Evolutionary conservation across 108 stramenopile species (phyloP).

Genomic region (Cyclotella sp.): DNA sequence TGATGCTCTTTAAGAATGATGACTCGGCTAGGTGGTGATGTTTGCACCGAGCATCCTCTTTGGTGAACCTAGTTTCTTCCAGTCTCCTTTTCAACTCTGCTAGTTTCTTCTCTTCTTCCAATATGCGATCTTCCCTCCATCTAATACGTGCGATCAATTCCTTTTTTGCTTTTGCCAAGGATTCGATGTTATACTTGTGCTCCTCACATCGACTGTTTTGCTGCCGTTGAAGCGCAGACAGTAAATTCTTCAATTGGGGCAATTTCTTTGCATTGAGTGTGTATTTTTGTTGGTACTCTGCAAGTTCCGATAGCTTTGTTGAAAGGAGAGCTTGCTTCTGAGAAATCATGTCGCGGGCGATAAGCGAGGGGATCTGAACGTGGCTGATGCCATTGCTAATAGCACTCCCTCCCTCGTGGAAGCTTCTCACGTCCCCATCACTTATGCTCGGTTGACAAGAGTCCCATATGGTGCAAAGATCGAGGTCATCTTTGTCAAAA

Average conservation of each 20-base stretch:
- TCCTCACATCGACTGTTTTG: not conserved
- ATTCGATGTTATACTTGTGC: not conserved
- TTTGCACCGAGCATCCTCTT: not conserved
- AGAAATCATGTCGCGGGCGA: not conserved
- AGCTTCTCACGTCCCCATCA: not conserved
- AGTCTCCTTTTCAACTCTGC: slow-evolving; percentile 1
- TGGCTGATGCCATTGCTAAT: not conserved
- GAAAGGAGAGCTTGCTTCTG: not conserved
- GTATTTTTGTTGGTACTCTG: not conserved
- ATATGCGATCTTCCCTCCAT: slow-evolving; percentile 6
- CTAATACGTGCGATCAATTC: slow-evolving; percentile 2
- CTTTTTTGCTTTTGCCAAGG: not conserved
- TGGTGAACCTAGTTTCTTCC: not conserved
- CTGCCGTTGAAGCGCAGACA: not conserved
- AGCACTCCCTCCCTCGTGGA: not conserved
- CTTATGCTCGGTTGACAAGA: not conserved
- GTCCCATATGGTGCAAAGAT: not conserved
- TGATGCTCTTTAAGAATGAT: not conserved
- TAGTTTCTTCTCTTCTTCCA: slow-evolving; percentile 5
- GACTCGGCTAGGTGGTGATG: not conserved
- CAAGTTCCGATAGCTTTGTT: not conserved
- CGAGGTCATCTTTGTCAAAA: slow-evolving; percentile 5
- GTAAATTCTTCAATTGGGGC: not conserved
- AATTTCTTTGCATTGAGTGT: not conserved
- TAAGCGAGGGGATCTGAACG: not conserved